phyloP scores from a whole-genome alignment of 495 filamentous ascomycete species.

The Ascodesmis nigricans region DNA sequence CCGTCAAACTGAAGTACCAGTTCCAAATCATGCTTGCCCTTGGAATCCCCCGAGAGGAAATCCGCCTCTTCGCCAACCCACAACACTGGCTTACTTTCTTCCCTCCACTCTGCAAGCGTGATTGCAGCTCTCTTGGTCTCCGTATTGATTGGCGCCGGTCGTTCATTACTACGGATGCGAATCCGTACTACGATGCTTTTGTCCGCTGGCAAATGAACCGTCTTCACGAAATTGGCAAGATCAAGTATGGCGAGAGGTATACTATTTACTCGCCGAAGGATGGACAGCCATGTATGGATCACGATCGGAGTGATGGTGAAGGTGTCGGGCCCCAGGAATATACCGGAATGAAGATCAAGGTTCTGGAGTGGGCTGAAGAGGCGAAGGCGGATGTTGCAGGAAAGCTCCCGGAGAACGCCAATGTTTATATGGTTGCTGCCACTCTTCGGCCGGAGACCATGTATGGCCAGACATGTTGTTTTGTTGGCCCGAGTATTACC shows the following conservation, averaged over 20 bases:
- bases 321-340: conserved; percentile 82
- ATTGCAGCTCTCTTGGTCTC: conserved; percentile 64
- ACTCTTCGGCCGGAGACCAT: conserved; percentile 92
- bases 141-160: conserved; percentile 80
- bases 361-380: conserved; percentile 65
- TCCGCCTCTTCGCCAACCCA: conserved; percentile 77
- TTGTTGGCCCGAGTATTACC: conserved; percentile 74
- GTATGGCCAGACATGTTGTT: conserved; percentile 94
- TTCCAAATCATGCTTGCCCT: conserved; percentile 76
- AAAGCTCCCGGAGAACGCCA: conserved; percentile 58
- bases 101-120: conserved; percentile 55
- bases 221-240: conserved; percentile 72
- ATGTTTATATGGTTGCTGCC: conserved; percentile 75
- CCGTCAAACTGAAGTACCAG: conserved; percentile 66
- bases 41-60: conserved; percentile 64
- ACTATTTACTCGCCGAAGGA: conserved; percentile 94
- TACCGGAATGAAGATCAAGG: conserved; percentile 69
- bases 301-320: conserved; percentile 81
- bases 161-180: conserved; percentile 88
- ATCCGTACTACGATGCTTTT: conserved; percentile 92
- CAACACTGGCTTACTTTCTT: conserved; percentile 75
- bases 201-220: conserved; percentile 96
- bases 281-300: conserved; percentile 93
- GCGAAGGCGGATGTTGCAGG: conserved; percentile 44
- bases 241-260: conserved; percentile 82